Base-by-base conservation (phyloP, 202 grass and related monocot genomes). In the Zizania palustris region DNA sequence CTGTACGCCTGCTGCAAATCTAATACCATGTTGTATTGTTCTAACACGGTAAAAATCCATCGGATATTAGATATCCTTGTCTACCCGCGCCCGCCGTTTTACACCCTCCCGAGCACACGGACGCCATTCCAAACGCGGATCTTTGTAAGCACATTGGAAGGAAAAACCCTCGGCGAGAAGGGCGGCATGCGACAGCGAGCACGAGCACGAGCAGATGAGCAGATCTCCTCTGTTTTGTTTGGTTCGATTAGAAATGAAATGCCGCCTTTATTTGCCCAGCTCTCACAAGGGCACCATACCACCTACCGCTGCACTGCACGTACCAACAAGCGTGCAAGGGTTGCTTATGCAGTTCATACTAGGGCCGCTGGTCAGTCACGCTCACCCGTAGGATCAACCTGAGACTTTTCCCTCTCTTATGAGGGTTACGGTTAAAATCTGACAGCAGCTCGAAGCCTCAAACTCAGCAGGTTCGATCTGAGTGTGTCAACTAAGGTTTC, bases 301-400 rank as follows among this genome's bases (percentile, higher is more conserved):
- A 78, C 63, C 63, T 44, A 67, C 76, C 39, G 10, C 49, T 3
- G 51, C n/a, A 55, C 7, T 67, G 22, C 9, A 38, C 46, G 46
- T 53, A 38, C 9, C 46, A 28, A 40, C 60, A 57, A 2, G 39
- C 49, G 38, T 57, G 34, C 10, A 0, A 12, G 9, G 37, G 43
- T 35, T 44, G 64, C 42, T 13, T 0, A n/a, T n/a, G n/a, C n/a
- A n/a, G n/a, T n/a, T n/a, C n/a, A n/a, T n/a, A 28, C 1, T 9
- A 2, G 37, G 10, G 3, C 50, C 21, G 1, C 6, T 14, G 4
- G 6, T 59, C 64, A 21, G 11, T 28, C 45, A 22, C 11, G 8
- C 34, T 15, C 60, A 62, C 43, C n/a, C 11, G 6, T 3, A 20
- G 39, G 0, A 12, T 66, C 39, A 21, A 7, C 38, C 9, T 3